Conservation (phyloP, 179 eudicot species). For the Beta macrorhiza region DNA sequence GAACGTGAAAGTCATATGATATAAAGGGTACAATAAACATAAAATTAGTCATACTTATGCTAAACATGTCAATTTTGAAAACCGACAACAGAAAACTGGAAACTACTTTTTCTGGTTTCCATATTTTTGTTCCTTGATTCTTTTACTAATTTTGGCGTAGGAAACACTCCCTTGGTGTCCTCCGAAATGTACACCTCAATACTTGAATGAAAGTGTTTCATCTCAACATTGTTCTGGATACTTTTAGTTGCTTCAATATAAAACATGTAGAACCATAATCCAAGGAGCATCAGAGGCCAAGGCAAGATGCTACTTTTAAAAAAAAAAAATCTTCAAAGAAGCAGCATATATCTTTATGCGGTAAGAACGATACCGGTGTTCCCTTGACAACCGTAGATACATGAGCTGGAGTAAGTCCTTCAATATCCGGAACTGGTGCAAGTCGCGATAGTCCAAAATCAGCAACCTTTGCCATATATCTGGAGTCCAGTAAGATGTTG, state of each 20-base stretch:
- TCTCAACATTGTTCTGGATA: too few relatives aligned
- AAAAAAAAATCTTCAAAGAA: not conserved
- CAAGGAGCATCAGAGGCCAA: not conserved
- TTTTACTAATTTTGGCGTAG: not conserved
- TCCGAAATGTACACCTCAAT: not conserved
- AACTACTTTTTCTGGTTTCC: not conserved
- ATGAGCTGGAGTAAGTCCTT: conserved; percentile 47
- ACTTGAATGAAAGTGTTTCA: not conserved
- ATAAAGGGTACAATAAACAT: too few relatives aligned
- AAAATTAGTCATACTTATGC: too few relatives aligned
- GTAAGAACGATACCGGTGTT: conserved; percentile 56
- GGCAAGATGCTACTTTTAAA: not conserved
- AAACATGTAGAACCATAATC: not conserved
- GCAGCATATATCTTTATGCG: not conserved
- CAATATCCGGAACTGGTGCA: conserved; percentile 59
- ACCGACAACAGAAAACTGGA: too few relatives aligned
- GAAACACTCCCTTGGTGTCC: not conserved
- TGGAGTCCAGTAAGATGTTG: conserved; percentile 62
- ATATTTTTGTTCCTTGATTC: not conserved
- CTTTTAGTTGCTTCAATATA: not conserved
- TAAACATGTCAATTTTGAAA: too few relatives aligned
- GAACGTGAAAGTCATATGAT: too few relatives aligned
- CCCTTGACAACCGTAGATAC: conserved; percentile 74
- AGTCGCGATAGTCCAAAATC: conserved; percentile 79
- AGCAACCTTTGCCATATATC: conserved; percentile 63